Evolutionary conservation across 2,329 filamentous ascomycete species (phyloP).

Genomic region (Cladophialophora bantiana): DNA sequence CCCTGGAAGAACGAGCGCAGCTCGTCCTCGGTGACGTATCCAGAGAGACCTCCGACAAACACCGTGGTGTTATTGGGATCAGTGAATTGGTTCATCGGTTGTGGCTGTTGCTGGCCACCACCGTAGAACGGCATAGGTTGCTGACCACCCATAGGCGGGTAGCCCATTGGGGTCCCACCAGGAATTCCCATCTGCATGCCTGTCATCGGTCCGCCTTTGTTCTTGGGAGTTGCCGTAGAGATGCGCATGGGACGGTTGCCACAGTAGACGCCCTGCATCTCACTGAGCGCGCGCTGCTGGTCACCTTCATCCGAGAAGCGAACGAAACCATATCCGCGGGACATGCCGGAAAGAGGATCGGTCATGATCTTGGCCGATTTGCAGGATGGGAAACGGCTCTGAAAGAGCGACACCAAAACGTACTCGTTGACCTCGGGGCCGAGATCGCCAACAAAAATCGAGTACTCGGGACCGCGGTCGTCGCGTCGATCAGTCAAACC

Average conservation of each 20-base stretch:
- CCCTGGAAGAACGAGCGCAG: constrained; percentile 99
- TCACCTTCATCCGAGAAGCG: constrained; percentile 95
- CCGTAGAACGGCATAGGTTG: constrained; percentile 73
- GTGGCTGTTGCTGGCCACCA: constrained; percentile 80
- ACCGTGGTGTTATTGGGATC: constrained; percentile 99
- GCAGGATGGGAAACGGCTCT: constrained; percentile 93
- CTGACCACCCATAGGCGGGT: constrained; percentile 70
- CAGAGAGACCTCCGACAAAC: constrained; percentile 94
- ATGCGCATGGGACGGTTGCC: constrained; percentile 99
- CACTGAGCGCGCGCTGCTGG: constrained; percentile 91
- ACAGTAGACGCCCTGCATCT: constrained; percentile 99
- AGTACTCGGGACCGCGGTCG: constrained; percentile 93
- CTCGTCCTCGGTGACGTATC: constrained; percentile 98
- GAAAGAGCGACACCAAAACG: constrained; percentile 95
- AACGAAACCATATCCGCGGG: constrained; percentile 96
- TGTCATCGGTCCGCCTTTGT: constrained; percentile 62
- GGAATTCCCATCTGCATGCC: constrained; percentile 63
- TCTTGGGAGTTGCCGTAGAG: constrained; percentile 96
- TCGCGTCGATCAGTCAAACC: constrained; percentile 94
- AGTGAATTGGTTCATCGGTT: constrained; percentile 99
- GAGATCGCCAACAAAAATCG: constrained; percentile 97
- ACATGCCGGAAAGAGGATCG: constrained; percentile 96
- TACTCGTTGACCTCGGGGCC: constrained; percentile 99
- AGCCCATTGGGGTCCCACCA: constrained; percentile 66
- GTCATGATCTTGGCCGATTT: constrained; percentile 99